Evolutionary conservation across 2,329 filamentous ascomycete species (phyloP).

Genomic region (Xylaria multiplex): DNA sequence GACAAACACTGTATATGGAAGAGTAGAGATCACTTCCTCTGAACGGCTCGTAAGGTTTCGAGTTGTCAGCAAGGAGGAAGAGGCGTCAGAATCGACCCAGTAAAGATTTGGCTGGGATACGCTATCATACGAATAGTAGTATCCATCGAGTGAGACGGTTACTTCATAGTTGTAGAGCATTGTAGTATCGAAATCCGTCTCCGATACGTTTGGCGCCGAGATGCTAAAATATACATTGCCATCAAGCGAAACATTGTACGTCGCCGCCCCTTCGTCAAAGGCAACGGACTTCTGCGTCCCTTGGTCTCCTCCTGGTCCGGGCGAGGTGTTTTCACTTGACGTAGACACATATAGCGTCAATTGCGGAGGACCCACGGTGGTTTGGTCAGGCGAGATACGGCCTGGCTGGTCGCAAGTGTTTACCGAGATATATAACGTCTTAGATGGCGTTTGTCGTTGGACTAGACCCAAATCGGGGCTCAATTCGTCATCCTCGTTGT

Average conservation of each 20-base stretch:
- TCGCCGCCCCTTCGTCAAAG: conserved; percentile 76
- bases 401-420: conserved; percentile 85
- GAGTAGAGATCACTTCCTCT: conserved; percentile 62
- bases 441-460: conserved; percentile 49
- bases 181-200: conserved; percentile 65
- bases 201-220: conserved; percentile 72
- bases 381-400: conserved; percentile 59
- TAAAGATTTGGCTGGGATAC: conserved; percentile 67
- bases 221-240: conserved; percentile 81
- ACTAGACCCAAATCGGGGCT: conserved; percentile 34
- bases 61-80: conserved; percentile 81
- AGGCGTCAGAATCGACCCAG: conserved; percentile 86
- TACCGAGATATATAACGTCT: conserved; percentile 79
- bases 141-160: conserved; percentile 81
- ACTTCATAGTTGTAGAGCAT: conserved; percentile 78
- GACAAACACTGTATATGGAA: conserved; percentile 82
- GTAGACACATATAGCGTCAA: conserved; percentile 81
- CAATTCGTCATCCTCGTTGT: conserved; percentile 37
- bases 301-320: conserved; percentile 68
- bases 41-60: conserved; percentile 71
- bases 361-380: conserved; percentile 69
- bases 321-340: conserved; percentile 68
- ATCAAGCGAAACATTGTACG: conserved; percentile 68
- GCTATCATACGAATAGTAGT: conserved; percentile 74
- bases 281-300: conserved; percentile 56